Conservation (phyloP, 83 land plant genomes). For the Isoetes engelmannii region DNA sequence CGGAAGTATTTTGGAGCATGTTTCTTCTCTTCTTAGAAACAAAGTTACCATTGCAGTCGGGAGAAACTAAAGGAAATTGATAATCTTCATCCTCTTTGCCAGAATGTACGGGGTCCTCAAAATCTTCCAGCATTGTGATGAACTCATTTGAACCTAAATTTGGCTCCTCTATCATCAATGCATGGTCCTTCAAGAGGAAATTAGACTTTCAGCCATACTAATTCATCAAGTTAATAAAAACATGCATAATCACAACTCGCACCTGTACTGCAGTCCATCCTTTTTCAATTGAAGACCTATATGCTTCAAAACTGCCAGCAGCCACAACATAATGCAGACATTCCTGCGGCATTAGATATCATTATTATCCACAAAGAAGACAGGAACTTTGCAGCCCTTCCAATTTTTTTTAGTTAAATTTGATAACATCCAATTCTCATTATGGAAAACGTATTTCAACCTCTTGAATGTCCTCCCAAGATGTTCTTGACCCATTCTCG, state of each 20-base stretch:
- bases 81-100: too few relatives aligned
- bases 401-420: background rate
- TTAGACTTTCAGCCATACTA: too few relatives aligned
- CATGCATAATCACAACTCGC: background rate
- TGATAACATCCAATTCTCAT: constrained; percentile 6
- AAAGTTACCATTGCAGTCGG: too few relatives aligned
- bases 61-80: too few relatives aligned
- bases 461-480: constrained; percentile 42
- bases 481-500: constrained; percentile 37
- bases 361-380: background rate
- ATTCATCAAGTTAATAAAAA: too few relatives aligned
- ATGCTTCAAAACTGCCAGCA: constrained; percentile 55
- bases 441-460: constrained; percentile 29
- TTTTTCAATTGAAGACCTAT: constrained; percentile 57
- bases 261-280: constrained; percentile 39
- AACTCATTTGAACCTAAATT: too few relatives aligned
- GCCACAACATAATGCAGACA: constrained; percentile 58
- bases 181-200: too few relatives aligned
- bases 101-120: too few relatives aligned
- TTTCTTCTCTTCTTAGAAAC: too few relatives aligned
- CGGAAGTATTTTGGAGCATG: too few relatives aligned
- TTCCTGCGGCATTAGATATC: constrained; percentile 42
- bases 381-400: background rate
- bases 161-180: too few relatives aligned
- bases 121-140: too few relatives aligned